These are phyloP conservation scores for Suillus subalutaceus DNA, from an alignment of 768 basidiomycete genomes.

Conservation along the genomic window DNA sequence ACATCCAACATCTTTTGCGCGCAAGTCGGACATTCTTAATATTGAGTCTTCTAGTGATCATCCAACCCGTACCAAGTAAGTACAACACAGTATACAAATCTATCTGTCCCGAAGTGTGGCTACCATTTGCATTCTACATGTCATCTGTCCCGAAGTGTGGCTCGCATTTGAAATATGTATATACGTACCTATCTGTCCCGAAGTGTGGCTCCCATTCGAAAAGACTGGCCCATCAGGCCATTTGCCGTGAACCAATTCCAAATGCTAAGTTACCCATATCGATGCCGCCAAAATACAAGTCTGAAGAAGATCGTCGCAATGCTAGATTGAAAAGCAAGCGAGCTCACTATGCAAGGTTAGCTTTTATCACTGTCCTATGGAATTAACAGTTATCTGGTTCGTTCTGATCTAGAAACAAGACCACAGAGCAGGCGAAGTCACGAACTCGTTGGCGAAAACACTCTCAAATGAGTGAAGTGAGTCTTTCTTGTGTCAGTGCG, in stretches of 20 bases:
- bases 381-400: background rate
- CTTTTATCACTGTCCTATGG: background rate
- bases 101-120: too few species aligned
- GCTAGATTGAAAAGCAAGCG: slow-evolving; percentile 1
- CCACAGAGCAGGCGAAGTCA: background rate
- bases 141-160: too few species aligned
- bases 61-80: too few species aligned
- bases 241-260: background rate
- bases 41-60: background rate
- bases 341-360: slow-evolving; percentile 1
- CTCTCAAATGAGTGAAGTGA: too few species aligned
- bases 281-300: slow-evolving; percentile 1
- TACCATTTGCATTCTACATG: too few species aligned
- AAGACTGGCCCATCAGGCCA: background rate
- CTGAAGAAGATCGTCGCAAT: background rate
- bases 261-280: background rate
- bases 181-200: background rate
- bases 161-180: too few species aligned
- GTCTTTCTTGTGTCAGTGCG: too few species aligned
- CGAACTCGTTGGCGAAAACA: background rate
- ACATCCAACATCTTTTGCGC: too few species aligned
- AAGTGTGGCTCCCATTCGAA: background rate
- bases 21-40: too few species aligned
- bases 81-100: too few species aligned
- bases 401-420: background rate